phyloP scores from a whole-genome alignment of 352 stramenopile species.

The Pythium guiyangense region DNA sequence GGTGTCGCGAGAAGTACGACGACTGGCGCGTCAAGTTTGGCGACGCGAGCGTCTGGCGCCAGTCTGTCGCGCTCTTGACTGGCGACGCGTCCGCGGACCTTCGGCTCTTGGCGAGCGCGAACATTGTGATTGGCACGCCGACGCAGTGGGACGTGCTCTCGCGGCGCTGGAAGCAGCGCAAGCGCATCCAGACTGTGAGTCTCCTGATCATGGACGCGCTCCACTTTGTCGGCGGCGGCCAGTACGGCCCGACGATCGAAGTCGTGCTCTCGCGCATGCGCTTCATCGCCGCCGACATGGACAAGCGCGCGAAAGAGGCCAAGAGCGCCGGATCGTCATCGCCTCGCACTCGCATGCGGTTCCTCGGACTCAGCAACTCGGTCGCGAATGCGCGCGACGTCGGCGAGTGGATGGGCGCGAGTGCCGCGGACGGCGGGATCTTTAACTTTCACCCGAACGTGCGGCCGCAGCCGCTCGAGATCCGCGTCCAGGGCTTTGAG shows the following conservation, averaged over 20 bases:
- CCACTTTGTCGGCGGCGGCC: slow-evolving; percentile 93
- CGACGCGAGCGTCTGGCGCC: slow-evolving; percentile 66
- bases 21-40: slow-evolving; percentile 88
- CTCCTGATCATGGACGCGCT: slow-evolving; percentile 97
- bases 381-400: slow-evolving; percentile 98
- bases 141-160: slow-evolving; percentile 96
- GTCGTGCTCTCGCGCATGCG: slow-evolving; percentile 97
- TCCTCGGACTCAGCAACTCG: slow-evolving; percentile 95
- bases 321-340: slow-evolving; percentile 1
- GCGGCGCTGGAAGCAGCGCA: slow-evolving; percentile 95
- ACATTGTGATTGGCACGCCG: slow-evolving; percentile 93
- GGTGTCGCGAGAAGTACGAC: slow-evolving; percentile 55
- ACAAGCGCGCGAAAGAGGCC: slow-evolving; percentile 51
- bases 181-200: slow-evolving; percentile 92
- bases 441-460: slow-evolving; percentile 97
- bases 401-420: slow-evolving; percentile 97
- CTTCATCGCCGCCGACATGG: slow-evolving; percentile 92
- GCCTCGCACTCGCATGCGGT: slow-evolving; percentile 57
- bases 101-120: slow-evolving; percentile 84
- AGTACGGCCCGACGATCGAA: slow-evolving; percentile 93
- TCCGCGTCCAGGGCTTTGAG: slow-evolving; percentile 97
- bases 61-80: slow-evolving; percentile 90
- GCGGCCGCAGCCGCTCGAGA: slow-evolving; percentile 95
- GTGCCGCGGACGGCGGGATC: slow-evolving; percentile 53
- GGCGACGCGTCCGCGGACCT: slow-evolving; percentile 94